Evolutionary conservation across 345 rosid species (phyloP).

Genomic region (Lepidium didymum): DNA sequence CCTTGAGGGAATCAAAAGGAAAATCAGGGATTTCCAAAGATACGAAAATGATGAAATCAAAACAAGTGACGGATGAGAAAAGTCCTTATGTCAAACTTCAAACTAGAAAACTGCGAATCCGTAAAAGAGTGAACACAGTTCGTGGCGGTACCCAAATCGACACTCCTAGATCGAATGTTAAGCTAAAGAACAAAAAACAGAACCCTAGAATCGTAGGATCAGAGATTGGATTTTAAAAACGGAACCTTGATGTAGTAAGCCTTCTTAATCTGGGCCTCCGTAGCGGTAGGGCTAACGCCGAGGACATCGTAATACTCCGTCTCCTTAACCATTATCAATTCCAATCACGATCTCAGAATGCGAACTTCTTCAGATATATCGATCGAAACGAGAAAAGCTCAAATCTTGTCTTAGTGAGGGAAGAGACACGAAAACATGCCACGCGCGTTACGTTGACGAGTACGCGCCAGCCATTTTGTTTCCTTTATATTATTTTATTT

Average conservation of each 20-base stretch:
- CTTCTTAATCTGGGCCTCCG: constrained; percentile 91
- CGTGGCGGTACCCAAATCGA: neutral
- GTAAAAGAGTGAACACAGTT: neutral
- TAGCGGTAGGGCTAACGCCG: constrained; percentile 83
- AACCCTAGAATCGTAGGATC: neutral
- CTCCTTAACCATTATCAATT: constrained; percentile 67
- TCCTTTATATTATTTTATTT: neutral
- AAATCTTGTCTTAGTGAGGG: neutral
- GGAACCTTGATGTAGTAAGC: constrained; percentile 92
- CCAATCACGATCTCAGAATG: constrained; percentile 16
- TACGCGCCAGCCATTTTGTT: neutral
- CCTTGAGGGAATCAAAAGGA: no score
- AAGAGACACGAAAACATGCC: neutral
- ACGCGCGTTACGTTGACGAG: constrained; percentile 16
- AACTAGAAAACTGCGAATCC: neutral
- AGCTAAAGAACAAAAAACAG: neutral
- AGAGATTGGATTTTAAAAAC: neutral
- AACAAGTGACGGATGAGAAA: no score
- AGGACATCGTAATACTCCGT: constrained; percentile 91
- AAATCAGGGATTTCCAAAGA: no score
- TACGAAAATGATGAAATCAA: no score
- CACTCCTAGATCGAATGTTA: neutral
- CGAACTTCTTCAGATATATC: neutral
- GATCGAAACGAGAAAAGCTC: neutral
- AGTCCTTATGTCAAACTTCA: no score